Percentiles rank a stretch among this genome's conserved stretches.
phyloP scores from a whole-genome alignment of 768 basidiomycete species.

The Russula brevipes region DNA sequence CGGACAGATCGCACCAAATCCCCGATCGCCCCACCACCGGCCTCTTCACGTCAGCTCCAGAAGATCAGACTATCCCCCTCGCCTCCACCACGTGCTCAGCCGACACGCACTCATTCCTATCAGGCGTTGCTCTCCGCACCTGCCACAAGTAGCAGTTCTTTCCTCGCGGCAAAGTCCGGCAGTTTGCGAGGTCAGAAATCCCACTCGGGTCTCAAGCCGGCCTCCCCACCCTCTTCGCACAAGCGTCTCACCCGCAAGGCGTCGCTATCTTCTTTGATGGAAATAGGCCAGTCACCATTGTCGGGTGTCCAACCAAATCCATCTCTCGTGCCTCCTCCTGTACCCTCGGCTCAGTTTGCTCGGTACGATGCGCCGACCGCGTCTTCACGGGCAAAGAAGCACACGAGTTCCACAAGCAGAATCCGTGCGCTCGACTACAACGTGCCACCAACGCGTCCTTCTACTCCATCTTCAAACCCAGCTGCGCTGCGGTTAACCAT shows the following conservation, averaged over 20 bases:
- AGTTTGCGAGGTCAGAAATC: conserved; percentile 82
- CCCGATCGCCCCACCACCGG: conserved; percentile 60
- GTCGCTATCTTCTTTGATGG: conserved; percentile 70
- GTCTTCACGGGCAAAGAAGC: conserved; percentile 70
- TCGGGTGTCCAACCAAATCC: conserved; percentile 45
- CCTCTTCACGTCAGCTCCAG: conserved; percentile 65
- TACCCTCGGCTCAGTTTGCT: conserved; percentile 36
- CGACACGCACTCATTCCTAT: conserved; percentile 53
- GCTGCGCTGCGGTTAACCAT: conserved; percentile 78
- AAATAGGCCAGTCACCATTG: conserved; percentile 51
- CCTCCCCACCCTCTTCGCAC: conserved; percentile 58
- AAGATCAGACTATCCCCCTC: conserved; percentile 65
- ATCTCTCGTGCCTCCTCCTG: conserved; percentile 30
- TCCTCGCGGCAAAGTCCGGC: conserved; percentile 63
- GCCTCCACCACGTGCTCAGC: conserved; percentile 49
- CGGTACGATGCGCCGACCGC: conserved; percentile 78
- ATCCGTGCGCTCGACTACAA: conserved; percentile 54
- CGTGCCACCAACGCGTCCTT: conserved; percentile 72
- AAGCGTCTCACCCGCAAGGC: conserved; percentile 70
- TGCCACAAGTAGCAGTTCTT: conserved; percentile 45
- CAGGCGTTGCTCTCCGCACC: conserved; percentile 48
- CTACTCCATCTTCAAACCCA: conserved; percentile 74
- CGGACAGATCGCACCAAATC: conserved; percentile 67
- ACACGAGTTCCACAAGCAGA: conserved; percentile 61
- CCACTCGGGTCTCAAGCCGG: conserved; percentile 73